Evolutionary conservation across 768 basidiomycete species (phyloP).

Genomic region (Phanerodontia chrysosporium): DNA sequence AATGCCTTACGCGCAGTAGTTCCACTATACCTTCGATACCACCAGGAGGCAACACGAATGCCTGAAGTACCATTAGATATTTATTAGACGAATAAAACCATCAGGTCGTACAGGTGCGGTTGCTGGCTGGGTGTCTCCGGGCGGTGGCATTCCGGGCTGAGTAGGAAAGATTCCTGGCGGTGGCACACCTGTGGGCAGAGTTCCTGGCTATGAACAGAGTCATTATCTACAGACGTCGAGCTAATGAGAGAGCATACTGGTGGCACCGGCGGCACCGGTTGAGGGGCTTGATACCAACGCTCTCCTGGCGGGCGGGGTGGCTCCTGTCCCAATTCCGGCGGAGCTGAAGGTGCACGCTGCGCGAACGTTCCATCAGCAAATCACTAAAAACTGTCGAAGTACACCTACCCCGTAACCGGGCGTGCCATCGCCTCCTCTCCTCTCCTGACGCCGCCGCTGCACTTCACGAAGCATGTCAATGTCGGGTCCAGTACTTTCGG

Average conservation of each 20-base stretch:
- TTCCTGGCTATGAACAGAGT: neutral
- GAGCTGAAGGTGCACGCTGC: slow-evolving; percentile 13
- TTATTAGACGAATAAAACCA: too few species aligned
- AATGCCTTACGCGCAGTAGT: slow-evolving; percentile 57
- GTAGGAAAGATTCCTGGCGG: slow-evolving; percentile 1
- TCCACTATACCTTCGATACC: slow-evolving; percentile 65
- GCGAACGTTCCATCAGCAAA: neutral
- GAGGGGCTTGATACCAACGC: slow-evolving; percentile 5
- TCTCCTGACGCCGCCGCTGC: neutral
- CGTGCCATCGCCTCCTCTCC: neutral
- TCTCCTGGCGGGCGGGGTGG: neutral
- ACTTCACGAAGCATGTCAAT: slow-evolving; percentile 11
- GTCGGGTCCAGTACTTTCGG: slow-evolving; percentile 3
- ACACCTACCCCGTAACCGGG: neutral
- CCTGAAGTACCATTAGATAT: slow-evolving; percentile 30
- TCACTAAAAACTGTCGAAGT: neutral
- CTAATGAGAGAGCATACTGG: neutral
- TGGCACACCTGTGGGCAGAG: neutral
- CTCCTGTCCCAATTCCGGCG: slow-evolving; percentile 5
- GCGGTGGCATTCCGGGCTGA: neutral
- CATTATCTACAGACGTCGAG: neutral
- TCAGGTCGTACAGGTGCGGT: neutral
- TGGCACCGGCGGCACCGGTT: neutral
- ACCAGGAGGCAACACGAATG: slow-evolving; percentile 57
- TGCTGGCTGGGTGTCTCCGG: neutral